Conservation (phyloP, 192 early-diverging fungal species). For the Entomortierella chlamydospora region DNA sequence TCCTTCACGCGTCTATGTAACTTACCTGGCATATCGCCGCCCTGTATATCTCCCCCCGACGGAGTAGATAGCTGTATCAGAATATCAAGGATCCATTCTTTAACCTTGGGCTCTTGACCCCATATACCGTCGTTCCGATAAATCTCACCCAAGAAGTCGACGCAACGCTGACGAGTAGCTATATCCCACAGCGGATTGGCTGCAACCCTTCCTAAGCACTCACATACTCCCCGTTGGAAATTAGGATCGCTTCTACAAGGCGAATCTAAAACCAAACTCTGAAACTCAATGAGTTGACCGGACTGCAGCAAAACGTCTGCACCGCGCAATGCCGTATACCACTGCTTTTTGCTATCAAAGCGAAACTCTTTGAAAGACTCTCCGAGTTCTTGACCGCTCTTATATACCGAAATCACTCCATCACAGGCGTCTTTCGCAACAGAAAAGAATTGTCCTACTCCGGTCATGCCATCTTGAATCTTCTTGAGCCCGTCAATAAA, state of each 20-base stretch:
- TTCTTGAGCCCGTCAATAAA: conserved; percentile 10
- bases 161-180: neutral
- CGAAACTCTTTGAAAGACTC: neutral
- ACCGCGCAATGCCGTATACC: conserved; percentile 6
- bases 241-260: conserved; percentile 2
- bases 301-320: neutral
- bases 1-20: too few relatives aligned
- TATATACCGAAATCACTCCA: neutral
- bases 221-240: conserved; percentile 10
- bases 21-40: too few relatives aligned
- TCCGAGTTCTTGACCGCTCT: neutral
- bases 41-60: neutral
- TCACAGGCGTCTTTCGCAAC: neutral
- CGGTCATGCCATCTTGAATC: neutral
- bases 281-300: neutral
- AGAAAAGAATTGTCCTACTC: neutral
- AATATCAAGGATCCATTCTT: conserved; percentile 2
- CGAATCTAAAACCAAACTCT: neutral
- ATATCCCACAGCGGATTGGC: conserved; percentile 1
- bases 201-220: neutral
- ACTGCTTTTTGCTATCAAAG: neutral
- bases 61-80: neutral
- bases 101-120: neutral
- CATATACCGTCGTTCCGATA: neutral
- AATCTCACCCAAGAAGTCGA: neutral